Conservation (phyloP, 768 basidiomycete genomes). For the Coprinopsis cinerea region DNA sequence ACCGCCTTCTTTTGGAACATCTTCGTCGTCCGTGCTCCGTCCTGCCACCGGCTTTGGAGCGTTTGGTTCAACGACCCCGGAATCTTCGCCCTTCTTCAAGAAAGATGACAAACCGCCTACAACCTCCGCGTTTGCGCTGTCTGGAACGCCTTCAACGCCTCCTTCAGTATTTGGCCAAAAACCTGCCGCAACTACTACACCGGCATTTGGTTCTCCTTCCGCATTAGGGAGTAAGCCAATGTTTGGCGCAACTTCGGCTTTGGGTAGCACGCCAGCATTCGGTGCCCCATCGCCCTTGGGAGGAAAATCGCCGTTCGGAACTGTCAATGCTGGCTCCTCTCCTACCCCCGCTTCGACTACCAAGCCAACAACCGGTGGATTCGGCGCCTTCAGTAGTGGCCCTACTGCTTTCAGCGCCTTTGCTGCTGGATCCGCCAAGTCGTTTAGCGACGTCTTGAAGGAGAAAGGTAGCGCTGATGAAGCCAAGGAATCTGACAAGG, state of each 20-base stretch:
- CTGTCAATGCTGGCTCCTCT: no score
- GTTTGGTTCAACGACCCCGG: not conserved
- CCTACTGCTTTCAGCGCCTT: conserved; percentile 37
- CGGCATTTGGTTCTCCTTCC: conserved; percentile 17
- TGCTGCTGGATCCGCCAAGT: conserved; percentile 33
- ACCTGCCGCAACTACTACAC: conserved; percentile 26
- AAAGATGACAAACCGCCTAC: conserved; percentile 2
- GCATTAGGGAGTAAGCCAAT: no score
- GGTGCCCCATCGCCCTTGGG: conserved; percentile 20
- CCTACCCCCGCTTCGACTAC: conserved; percentile 19
- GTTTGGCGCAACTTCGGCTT: conserved; percentile 34
- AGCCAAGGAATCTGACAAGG: conserved; percentile 13
- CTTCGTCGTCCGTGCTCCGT: conserved; percentile 26
- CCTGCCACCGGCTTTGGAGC: conserved; percentile 32
- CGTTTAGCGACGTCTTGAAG: conserved; percentile 57
- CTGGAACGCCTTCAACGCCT: not conserved
- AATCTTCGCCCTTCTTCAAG: conserved; percentile 2
- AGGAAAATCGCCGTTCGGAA: no score
- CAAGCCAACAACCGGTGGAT: conserved; percentile 31
- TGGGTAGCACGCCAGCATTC: conserved; percentile 30
- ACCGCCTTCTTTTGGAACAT: conserved; percentile 28
- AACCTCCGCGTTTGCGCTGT: not conserved
- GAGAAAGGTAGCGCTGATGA: conserved; percentile 26
- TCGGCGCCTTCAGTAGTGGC: conserved; percentile 45
- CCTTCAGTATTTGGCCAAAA: conserved; percentile 19